Evolutionary conservation across 768 basidiomycete genomes (phyloP).

Genomic region (Rhodotorula graminis): DNA sequence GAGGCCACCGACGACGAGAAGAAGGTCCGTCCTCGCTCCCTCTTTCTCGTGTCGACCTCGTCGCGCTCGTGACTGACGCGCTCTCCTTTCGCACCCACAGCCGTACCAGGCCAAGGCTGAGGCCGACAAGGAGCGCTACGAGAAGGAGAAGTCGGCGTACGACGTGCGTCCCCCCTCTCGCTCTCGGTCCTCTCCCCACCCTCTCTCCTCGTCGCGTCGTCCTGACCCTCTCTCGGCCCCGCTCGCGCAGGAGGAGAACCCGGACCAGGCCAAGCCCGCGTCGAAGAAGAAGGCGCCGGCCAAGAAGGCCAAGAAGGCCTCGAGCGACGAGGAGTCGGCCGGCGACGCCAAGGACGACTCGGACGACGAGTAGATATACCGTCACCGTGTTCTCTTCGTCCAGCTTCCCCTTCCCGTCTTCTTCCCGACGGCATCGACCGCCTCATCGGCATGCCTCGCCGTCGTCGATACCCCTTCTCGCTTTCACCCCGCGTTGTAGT

Average conservation of each 20-base stretch:
- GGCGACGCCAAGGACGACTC: neutral
- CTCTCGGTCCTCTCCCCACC: neutral
- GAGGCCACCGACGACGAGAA: slow-evolving; percentile 85
- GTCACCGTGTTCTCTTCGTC: too few relatives aligned
- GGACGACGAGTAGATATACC: neutral
- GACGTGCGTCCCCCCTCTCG: slow-evolving; percentile 23
- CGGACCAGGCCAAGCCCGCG: slow-evolving; percentile 1
- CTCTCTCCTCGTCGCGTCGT: neutral
- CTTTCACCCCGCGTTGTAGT: neutral
- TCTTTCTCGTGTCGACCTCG: neutral
- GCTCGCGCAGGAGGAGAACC: slow-evolving; percentile 1
- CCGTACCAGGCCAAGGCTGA: slow-evolving; percentile 84
- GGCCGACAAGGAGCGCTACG: slow-evolving; percentile 79
- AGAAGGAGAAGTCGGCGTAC: slow-evolving; percentile 58
- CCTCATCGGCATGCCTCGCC: neutral
- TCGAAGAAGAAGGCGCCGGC: slow-evolving; percentile 14
- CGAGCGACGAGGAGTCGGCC: neutral
- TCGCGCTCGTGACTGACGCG: neutral
- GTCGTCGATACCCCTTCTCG: neutral
- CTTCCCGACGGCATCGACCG: neutral
- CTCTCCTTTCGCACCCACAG: slow-evolving; percentile 50
- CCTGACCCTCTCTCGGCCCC: neutral
- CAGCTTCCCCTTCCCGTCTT: too few relatives aligned
- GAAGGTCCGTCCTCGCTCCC: slow-evolving; percentile 57
- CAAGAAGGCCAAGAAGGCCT: slow-evolving; percentile 12